Base-by-base conservation (phyloP, 148 eudicot genomes). In the Spergularia bocconei region DNA sequence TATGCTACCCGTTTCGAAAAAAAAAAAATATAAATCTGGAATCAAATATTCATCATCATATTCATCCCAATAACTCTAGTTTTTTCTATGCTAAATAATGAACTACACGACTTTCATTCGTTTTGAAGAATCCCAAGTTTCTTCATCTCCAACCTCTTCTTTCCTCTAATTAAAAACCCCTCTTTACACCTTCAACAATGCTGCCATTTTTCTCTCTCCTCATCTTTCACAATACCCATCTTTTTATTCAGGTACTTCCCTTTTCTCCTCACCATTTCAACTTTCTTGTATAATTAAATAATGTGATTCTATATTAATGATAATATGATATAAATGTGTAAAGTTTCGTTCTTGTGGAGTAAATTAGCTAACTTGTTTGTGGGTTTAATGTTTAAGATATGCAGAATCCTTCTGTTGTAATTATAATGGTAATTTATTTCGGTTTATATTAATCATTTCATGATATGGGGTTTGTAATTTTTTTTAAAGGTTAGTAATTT, bases 61-160 rank as follows among this genome's bases (percentile, higher is more conserved):
- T 48, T 39, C 10, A 47, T 47, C 9, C 20, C 6, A 19, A 75
- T 15, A 38, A 69, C 17, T 56, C 67, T 0, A 64, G 38, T 72
- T 63, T 72, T 76, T 75, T 82, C 39, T 79, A 79, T 79, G 71
- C 84, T 15, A 82, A 70, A 33, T 79, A 78, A 78, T 78, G 54
- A 25, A 25, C 23, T 2, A 25, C 33, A 68, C 16, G 19, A 58
- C 67, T 38, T 11, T 36, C 33, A 36, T 6, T 6, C 11, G 16
- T 13, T 57, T 51, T 17, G 17, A 68, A 68, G 70, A 74, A 68
- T 74, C 69, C 61, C 55, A 52, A 36, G 47, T 70, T 70, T 70
- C 79, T 70, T 79, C 78, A 23, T 73, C 78, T 68, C 44, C 62
- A 38, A 13, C 55, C 61, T 73, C 25, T 74, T 74, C 13, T 58